A percentile compares a stretch with the other conserved stretches of the same genome.
phyloP scores from a whole-genome alignment of 2,329 filamentous ascomycete genomes.

The Aschersonia sp. region DNA sequence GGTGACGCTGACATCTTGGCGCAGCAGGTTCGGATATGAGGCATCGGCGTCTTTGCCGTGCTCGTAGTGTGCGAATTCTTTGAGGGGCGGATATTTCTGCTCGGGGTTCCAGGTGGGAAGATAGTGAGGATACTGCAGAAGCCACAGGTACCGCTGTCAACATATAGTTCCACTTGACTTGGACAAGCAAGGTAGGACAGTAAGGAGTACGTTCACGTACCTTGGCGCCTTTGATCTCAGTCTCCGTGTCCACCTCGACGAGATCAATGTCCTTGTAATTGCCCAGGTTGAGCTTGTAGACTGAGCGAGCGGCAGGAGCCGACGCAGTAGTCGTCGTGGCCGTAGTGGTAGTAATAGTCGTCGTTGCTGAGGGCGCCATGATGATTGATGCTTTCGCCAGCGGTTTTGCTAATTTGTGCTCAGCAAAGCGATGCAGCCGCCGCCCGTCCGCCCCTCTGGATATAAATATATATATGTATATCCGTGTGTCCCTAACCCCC shows the following conservation, averaged over 20 bases:
- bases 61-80: slow-evolving; percentile 59
- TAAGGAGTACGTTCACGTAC: slow-evolving; percentile 5
- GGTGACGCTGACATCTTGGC: slow-evolving; percentile 31
- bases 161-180: too few species aligned
- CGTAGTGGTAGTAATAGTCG: slow-evolving; percentile 4
- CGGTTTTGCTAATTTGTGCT: background rate
- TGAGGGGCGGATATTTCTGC: slow-evolving; percentile 49
- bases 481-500: background rate
- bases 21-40: slow-evolving; percentile 53
- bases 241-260: slow-evolving; percentile 10
- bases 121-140: slow-evolving; percentile 50
- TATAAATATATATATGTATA: too few species aligned
- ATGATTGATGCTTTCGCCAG: background rate
- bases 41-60: slow-evolving; percentile 63
- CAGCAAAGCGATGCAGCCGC: background rate
- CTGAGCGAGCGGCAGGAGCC: background rate
- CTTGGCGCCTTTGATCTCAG: slow-evolving; percentile 9
- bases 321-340: slow-evolving; percentile 5
- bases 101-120: slow-evolving; percentile 56
- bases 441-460: too few species aligned
- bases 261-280: slow-evolving; percentile 17
- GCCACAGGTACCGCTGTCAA: too few species aligned
- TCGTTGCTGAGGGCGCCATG: slow-evolving; percentile 11
- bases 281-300: slow-evolving; percentile 12
- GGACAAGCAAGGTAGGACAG: background rate